phyloP scores from a whole-genome alignment of 768 basidiomycete genomes.

The Rhodotorula babjevae region DNA sequence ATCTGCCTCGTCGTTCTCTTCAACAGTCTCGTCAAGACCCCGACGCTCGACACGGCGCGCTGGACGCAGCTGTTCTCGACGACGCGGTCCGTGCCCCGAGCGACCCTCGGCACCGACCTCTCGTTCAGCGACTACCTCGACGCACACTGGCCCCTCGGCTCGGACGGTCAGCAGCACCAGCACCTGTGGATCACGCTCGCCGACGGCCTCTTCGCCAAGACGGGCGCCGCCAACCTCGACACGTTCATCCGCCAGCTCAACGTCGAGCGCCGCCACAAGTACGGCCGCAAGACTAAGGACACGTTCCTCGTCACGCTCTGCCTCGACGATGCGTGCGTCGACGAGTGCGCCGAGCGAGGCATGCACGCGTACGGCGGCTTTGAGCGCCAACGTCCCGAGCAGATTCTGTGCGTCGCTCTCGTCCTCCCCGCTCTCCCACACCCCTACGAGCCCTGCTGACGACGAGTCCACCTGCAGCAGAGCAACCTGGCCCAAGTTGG shows the following conservation, averaged over 20 bases:
- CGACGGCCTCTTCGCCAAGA: slow-evolving; percentile 1
- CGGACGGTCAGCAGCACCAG: neutral
- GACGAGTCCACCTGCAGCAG: no score
- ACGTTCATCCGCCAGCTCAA: slow-evolving; percentile 24
- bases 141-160: slow-evolving; percentile 8
- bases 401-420: slow-evolving; percentile 11
- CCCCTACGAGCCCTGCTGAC: no score
- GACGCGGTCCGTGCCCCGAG: neutral
- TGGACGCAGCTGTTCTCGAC: neutral
- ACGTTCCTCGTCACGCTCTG: slow-evolving; percentile 28
- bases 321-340: slow-evolving; percentile 17
- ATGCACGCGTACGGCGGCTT: neutral
- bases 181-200: slow-evolving; percentile 35
- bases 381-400: neutral
- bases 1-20: neutral
- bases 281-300: neutral
- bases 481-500: slow-evolving; percentile 33
- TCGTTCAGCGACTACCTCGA: slow-evolving; percentile 25
- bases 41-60: neutral
- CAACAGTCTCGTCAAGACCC: neutral
- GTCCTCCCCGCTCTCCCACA: slow-evolving; percentile 2
- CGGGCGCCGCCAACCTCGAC: slow-evolving; percentile 21
- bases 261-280: slow-evolving; percentile 3
- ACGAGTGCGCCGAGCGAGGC: neutral
- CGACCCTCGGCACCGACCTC: neutral